These are phyloP conservation scores for Cercospora berteroae DNA, from an alignment of 2,329 filamentous ascomycete species.

Conservation along the genomic window DNA sequence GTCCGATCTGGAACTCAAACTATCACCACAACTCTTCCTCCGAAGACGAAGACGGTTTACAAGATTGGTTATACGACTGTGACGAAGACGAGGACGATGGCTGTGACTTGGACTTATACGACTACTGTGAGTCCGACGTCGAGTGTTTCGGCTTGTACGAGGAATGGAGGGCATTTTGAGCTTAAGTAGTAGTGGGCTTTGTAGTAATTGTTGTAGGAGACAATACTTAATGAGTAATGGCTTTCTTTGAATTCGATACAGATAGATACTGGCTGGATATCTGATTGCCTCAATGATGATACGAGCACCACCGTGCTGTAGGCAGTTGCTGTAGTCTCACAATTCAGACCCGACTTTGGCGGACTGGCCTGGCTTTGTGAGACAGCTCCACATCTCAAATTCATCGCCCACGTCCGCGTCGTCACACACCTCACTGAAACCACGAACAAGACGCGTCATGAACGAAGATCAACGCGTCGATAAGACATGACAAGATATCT, in stretches of 20 bases:
- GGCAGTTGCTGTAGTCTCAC: background rate
- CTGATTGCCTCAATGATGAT: background rate
- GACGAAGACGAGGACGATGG: conserved; percentile 15
- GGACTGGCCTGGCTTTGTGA: background rate
- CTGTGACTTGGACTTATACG: conserved; percentile 20
- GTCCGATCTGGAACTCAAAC: conserved; percentile 10
- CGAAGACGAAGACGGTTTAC: conserved; percentile 9
- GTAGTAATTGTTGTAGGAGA: background rate
- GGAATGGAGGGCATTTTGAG: conserved; percentile 20
- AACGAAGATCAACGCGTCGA: background rate
- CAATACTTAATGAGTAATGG: background rate
- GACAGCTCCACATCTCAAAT: background rate
- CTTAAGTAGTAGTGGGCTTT: background rate
- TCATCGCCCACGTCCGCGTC: background rate
- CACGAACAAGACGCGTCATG: background rate
- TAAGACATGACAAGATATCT: background rate
- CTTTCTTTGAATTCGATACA: background rate
- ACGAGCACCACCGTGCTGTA: background rate
- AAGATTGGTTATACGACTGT: conserved; percentile 12
- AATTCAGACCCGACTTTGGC: background rate
- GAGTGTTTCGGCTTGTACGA: conserved; percentile 11
- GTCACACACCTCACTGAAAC: background rate
- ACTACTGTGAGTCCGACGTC: conserved; percentile 15
- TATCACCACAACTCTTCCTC: conserved; percentile 6
- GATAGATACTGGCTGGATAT: background rate